Evolutionary conservation across 176 grass and related monocot species (phyloP), one percentile per base, ranked within the genome.

Genomic region (Puya raimondii): DNA sequence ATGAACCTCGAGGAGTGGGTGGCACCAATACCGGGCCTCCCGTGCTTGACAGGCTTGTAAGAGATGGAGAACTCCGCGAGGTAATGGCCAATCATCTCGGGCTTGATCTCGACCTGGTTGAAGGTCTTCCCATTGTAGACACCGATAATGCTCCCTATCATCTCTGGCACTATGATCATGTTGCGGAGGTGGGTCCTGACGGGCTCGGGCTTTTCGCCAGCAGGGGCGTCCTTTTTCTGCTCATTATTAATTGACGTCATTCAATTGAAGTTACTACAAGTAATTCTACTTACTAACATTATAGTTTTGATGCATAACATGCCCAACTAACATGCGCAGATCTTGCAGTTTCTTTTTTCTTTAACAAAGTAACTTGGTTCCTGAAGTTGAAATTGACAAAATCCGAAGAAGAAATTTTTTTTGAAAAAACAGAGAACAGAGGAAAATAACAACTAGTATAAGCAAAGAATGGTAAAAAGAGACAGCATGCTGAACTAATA

Each of bases 1-100:
- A 91, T 91, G 75, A 91, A 91, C 69, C 89, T 56, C 1, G 89
- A 91, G 0, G 89, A 91, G 82, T 91, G 85, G 16, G 89, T 91
- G 13, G 89, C 89, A 80, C 85, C 89, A 6, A 91, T 91, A 85
- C 89, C 89, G 0, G 89, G 79, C 82, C 89, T 91, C 9, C 89
- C 85, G 13, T 91, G 89, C 85, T 91, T 91, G 29, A 91, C 85
- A n/a, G 89, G 85, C 76, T 91, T 91, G 73, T 91, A 91, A 3
- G 79, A 82, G 73, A 91, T 82, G 20, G 89, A 91, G 70, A 88
- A 88, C 47, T 91, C 88, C 0, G 85, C 88, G 0, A 91, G 74
- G 79, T 91, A 91, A 73, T 91, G 88, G 16, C 88, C 88, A 47
- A 91, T 91, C 88, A 91, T 91, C 69, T 91, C 85, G 2, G 85